phyloP scores from a whole-genome alignment of 1,284 basidiomycete species.

The Rhizoctonia solani region DNA sequence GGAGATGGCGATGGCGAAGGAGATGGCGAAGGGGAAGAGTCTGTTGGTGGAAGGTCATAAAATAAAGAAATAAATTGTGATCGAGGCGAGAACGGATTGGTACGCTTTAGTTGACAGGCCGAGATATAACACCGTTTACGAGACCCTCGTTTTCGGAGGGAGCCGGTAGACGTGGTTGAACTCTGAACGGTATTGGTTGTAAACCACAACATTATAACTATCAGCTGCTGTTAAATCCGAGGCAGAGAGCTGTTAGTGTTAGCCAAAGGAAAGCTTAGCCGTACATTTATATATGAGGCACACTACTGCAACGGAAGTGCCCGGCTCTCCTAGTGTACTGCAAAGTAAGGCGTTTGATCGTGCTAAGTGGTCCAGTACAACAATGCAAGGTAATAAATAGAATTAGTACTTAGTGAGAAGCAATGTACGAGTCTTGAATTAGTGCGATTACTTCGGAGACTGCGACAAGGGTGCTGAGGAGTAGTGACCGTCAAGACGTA shows the following conservation, averaged over 20 bases:
- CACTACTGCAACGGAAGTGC: slow-evolving; percentile 3
- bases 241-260: slow-evolving; percentile 11
- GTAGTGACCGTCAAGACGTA: neutral
- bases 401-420: slow-evolving; percentile 19
- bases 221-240: neutral
- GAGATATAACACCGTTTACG: slow-evolving; percentile 7
- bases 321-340: slow-evolving; percentile 17
- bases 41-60: neutral
- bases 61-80: slow-evolving; percentile 3
- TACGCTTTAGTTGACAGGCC: slow-evolving; percentile 17
- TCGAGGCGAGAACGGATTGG: neutral
- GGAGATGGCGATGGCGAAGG: slow-evolving; percentile 12
- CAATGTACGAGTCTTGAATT: slow-evolving; percentile 4
- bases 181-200: neutral
- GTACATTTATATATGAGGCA: slow-evolving; percentile 29
- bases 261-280: slow-evolving; percentile 3
- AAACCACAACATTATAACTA: slow-evolving; percentile 5
- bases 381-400: slow-evolving; percentile 23
- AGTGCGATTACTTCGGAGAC: slow-evolving; percentile 6
- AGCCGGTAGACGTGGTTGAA: slow-evolving; percentile 2
- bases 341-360: slow-evolving; percentile 18
- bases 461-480: neutral
- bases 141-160: slow-evolving; percentile 29
- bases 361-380: slow-evolving; percentile 24
- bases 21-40: slow-evolving; percentile 31